Evolutionary conservation across 2,329 filamentous ascomycete species (phyloP).

Genomic region (Reticulascus tulasneorum): DNA sequence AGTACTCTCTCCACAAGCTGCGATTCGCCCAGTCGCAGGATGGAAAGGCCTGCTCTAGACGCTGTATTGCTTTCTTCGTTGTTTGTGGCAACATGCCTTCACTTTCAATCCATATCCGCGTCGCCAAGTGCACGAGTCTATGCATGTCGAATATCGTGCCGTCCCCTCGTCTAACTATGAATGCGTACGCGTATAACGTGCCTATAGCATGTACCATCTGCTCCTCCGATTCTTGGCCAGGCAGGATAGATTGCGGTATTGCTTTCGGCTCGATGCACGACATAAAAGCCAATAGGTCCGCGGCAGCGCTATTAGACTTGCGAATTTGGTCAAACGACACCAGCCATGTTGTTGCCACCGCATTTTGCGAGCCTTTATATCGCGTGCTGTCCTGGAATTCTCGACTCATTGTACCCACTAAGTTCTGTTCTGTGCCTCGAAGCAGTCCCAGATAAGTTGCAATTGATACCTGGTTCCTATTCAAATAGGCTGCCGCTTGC

Average conservation of each 20-base stretch:
- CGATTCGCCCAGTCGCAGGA: conserved; percentile 1
- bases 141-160: conserved; percentile 24
- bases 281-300: conserved; percentile 30
- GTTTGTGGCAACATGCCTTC: not conserved
- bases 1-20: conserved; percentile 14
- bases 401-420: conserved; percentile 21
- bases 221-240: conserved; percentile 4
- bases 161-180: conserved; percentile 15
- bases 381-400: conserved; percentile 28
- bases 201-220: conserved; percentile 19
- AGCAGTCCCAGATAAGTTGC: conserved; percentile 25
- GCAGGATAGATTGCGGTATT: conserved; percentile 30
- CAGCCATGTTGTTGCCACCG: conserved; percentile 29
- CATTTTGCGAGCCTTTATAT: conserved; percentile 23
- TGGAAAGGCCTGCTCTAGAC: not conserved
- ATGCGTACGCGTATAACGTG: conserved; percentile 21
- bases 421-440: conserved; percentile 20
- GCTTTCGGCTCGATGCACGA: conserved; percentile 30
- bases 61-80: not conserved
- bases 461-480: conserved; percentile 18
- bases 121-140: conserved; percentile 21
- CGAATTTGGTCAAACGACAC: conserved; percentile 36
- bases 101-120: conserved; percentile 17
- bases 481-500: conserved; percentile 35
- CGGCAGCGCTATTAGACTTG: conserved; percentile 21